These are phyloP conservation scores for Lactifluus echinatus DNA, from an alignment of 768 basidiomycete species.

Conservation along the genomic window DNA sequence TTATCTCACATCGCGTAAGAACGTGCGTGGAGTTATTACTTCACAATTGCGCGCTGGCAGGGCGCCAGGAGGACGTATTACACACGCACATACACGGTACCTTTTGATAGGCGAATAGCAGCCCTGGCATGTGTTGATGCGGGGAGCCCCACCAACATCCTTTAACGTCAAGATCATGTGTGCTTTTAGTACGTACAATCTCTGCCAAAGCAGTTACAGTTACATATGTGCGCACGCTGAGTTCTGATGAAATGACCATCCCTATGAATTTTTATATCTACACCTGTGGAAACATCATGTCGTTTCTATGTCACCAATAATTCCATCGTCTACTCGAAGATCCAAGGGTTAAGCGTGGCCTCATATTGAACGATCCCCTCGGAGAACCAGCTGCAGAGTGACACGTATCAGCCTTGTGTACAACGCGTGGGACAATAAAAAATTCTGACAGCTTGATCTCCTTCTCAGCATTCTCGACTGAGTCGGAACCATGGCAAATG, in stretches of 20 bases:
- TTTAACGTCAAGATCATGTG: not conserved
- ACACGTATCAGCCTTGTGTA: constrained; percentile 15
- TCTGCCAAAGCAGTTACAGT: not conserved
- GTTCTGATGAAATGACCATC: not conserved
- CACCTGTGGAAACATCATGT: not conserved
- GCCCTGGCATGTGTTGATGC: not conserved
- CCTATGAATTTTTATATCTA: not conserved
- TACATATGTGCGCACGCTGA: not conserved
- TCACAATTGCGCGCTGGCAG: not conserved
- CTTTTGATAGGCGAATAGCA: not conserved
- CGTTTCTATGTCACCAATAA: not conserved
- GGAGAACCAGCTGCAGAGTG: constrained; percentile 72
- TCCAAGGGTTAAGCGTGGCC: constrained; percentile 55
- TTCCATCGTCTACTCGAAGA: constrained; percentile 57
- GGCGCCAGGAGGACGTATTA: not conserved
- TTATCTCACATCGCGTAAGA: not conserved
- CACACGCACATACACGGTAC: not conserved
- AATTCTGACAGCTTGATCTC: constrained; percentile 79
- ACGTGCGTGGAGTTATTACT: not conserved
- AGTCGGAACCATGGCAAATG: constrained; percentile 88
- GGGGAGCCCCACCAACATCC: no score
- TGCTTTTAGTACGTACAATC: not conserved
- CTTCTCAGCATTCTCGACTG: constrained; percentile 84
- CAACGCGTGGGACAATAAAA: not conserved
- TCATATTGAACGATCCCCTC: constrained; percentile 72